Percentiles rank a stretch among this genome's conserved stretches.
These are phyloP conservation scores for Pueraria montana DNA, from an alignment of 306 rosid species.

Conservation along the genomic window DNA sequence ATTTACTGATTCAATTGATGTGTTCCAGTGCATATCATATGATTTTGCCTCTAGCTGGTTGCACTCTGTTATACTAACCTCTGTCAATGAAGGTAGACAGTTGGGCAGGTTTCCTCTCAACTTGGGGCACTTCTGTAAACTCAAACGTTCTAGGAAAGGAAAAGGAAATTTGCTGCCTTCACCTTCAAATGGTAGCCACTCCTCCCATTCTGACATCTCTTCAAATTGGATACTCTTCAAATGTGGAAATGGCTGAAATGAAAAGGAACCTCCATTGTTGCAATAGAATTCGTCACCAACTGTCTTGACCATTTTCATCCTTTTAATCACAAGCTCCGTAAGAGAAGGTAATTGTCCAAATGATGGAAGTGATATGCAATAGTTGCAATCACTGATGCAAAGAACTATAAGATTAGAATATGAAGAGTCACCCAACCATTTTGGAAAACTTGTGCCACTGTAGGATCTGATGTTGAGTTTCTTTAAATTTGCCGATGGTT, in stretches of 20 bases:
- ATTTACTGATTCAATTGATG: background rate
- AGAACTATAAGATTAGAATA: too few species aligned
- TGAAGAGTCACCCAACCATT: too few species aligned
- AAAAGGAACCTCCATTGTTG: background rate
- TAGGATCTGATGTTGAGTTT: background rate
- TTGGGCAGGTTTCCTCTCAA: background rate
- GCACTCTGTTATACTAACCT: background rate
- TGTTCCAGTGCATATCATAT: background rate
- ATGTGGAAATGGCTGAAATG: background rate
- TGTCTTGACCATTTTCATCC: background rate
- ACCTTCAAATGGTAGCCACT: background rate
- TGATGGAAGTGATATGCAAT: too few species aligned
- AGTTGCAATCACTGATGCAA: too few species aligned
- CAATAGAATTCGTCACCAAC: background rate
- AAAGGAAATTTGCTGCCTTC: background rate
- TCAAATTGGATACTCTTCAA: background rate
- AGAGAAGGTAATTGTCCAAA: too few species aligned
- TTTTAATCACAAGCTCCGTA: too few species aligned
- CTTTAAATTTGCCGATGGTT: constrained; percentile 31
- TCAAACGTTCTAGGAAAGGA: background rate
- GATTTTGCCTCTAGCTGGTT: background rate
- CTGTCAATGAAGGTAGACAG: background rate
- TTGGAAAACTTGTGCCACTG: too few species aligned
- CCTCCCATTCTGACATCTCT: background rate
- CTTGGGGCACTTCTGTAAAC: background rate